These are phyloP conservation scores for Botryotinia narcissicola DNA, from an alignment of 2,329 filamentous ascomycete species.

Conservation along the genomic window DNA sequence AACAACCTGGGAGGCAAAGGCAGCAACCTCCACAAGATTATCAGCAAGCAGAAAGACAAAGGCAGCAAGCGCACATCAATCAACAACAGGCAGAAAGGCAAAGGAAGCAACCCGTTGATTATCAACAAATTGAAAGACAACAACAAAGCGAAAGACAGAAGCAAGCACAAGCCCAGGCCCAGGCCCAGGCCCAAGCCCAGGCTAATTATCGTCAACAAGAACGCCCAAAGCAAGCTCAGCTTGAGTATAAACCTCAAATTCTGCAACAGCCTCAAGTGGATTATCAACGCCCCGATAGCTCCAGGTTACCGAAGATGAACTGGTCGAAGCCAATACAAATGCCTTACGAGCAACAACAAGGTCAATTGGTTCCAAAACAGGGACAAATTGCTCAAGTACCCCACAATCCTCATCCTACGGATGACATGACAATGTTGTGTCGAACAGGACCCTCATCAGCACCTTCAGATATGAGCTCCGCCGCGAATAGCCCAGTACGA, in stretches of 20 bases:
- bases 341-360: conserved; percentile 25
- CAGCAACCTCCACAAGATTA: conserved; percentile 17
- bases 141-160: conserved; percentile 20
- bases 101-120: conserved; percentile 16
- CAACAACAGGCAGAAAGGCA: conserved; percentile 17
- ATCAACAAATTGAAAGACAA: conserved; percentile 17
- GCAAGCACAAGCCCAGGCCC: conserved; percentile 16
- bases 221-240: conserved; percentile 23
- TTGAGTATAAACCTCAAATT: conserved; percentile 24
- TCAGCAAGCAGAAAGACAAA: conserved; percentile 16
- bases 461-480: conserved; percentile 65
- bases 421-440: conserved; percentile 98
- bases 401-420: conserved; percentile 89
- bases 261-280: conserved; percentile 27
- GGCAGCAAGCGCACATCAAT: conserved; percentile 11
- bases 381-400: conserved; percentile 68
- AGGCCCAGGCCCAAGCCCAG: not conserved
- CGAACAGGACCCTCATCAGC: conserved; percentile 71
- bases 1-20: conserved; percentile 16
- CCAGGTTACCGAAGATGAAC: conserved; percentile 19
- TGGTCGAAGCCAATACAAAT: conserved; percentile 21
- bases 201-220: conserved; percentile 21
- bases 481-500: conserved; percentile 60
- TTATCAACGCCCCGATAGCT: conserved; percentile 25
- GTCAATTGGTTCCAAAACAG: conserved; percentile 39